Evolutionary conservation across 371 early-diverging fungal species (phyloP).

Genomic region (Parasitella parasitica): DNA sequence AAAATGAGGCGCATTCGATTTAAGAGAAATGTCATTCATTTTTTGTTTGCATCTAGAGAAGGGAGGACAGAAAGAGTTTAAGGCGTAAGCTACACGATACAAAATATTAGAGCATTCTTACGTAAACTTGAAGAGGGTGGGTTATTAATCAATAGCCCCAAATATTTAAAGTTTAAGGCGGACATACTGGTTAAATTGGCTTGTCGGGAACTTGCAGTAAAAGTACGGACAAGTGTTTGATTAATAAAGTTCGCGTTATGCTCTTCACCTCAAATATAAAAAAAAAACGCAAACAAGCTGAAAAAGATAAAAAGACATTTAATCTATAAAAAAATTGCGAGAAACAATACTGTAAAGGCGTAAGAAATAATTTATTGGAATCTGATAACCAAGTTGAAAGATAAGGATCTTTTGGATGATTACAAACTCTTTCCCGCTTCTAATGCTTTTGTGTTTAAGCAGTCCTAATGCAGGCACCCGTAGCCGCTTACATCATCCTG

Average conservation of each 20-base stretch:
- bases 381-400: not conserved
- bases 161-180: constrained; percentile 7
- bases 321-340: not conserved
- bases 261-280: not conserved
- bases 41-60: not conserved
- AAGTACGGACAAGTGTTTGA: no score
- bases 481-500: constrained; percentile 15
- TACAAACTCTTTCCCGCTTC: not conserved
- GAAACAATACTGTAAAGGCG: no score
- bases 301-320: no score
- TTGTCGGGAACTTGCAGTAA: constrained; percentile 2
- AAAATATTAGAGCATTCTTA: not conserved
- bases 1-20: not conserved
- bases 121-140: constrained; percentile 4
- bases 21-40: not conserved
- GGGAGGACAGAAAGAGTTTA: not conserved
- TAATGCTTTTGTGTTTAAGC: constrained; percentile 8
- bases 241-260: not conserved
- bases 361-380: not conserved
- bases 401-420: constrained; percentile 1
- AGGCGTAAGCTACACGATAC: not conserved
- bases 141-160: constrained; percentile 1
- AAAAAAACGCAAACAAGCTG: not conserved
- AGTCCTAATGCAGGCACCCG: constrained; percentile 12
- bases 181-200: constrained; percentile 1